Conservation (phyloP, 805 yeast genomes). For the Komagataella ulmi region DNA sequence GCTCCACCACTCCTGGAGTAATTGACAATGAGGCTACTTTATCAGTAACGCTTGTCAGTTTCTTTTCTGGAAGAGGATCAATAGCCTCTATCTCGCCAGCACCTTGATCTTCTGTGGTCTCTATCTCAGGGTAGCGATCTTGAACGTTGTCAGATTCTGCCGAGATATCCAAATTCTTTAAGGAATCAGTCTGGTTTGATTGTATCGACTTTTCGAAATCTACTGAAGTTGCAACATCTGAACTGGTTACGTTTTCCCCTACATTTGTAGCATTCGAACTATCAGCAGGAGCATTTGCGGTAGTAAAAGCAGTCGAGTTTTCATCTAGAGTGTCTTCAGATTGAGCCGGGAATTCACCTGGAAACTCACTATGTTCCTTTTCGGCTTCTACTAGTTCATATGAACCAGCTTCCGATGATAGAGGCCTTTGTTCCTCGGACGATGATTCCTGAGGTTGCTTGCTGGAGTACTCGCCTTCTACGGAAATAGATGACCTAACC, state of each 20-base stretch:
- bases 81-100: slow-evolving; percentile 1
- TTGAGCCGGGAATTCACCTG: neutral
- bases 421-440: neutral
- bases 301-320: neutral
- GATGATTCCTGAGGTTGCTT: neutral
- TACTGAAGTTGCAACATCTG: neutral
- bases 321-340: slow-evolving; percentile 1
- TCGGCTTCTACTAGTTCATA: neutral
- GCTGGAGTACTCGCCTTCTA: neutral
- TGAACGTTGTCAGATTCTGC: neutral
- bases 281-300: neutral
- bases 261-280: neutral
- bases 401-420: neutral
- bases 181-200: neutral
- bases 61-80: slow-evolving; percentile 6
- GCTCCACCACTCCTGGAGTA: neutral
- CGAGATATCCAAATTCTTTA: neutral
- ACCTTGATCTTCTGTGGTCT: slow-evolving; percentile 3
- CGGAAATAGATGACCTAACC: slow-evolving; percentile 18
- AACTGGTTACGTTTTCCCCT: neutral
- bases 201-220: neutral
- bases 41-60: neutral
- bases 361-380: neutral
- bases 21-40: neutral
- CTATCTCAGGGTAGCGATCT: neutral